These are phyloP conservation scores for Musa beccarii DNA, from an alignment of 176 grass and related monocot genomes.

Conservation along the genomic window DNA sequence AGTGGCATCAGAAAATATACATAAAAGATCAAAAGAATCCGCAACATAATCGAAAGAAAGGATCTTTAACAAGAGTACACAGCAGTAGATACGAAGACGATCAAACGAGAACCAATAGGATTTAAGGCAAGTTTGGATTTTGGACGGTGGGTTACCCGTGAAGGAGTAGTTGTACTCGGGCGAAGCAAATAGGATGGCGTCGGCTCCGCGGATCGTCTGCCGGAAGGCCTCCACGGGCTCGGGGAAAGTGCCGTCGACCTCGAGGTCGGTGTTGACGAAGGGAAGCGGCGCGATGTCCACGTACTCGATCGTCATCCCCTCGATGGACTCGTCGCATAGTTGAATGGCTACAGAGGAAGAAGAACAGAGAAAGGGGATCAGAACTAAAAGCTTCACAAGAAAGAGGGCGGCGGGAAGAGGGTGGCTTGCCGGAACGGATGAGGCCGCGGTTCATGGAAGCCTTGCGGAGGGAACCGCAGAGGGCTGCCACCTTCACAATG, in stretches of 20 bases:
- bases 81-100: no score
- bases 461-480: slow-evolving; percentile 86
- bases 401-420: neutral
- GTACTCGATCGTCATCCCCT: slow-evolving; percentile 47
- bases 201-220: slow-evolving; percentile 36
- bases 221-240: slow-evolving; percentile 67
- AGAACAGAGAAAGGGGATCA: neutral
- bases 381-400: neutral
- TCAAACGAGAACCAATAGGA: no score
- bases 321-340: slow-evolving; percentile 56
- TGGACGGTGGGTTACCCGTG: slow-evolving; percentile 23
- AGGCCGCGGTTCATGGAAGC: slow-evolving; percentile 78
- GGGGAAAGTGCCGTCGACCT: slow-evolving; percentile 46
- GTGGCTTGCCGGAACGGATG: slow-evolving; percentile 47
- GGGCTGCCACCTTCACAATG: slow-evolving; percentile 30
- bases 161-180: slow-evolving; percentile 88
- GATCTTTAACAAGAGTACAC: no score
- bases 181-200: slow-evolving; percentile 70
- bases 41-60: no score
- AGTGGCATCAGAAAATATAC: no score
- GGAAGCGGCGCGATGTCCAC: slow-evolving; percentile 59
- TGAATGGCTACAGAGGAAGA: slow-evolving; percentile 36
- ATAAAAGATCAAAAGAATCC: no score
- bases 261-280: slow-evolving; percentile 76
- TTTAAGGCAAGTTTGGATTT: neutral